Percentiles rank a stretch among this genome's conserved stretches.
Evolutionary conservation across 2,329 filamentous ascomycete species (phyloP).

Genomic region (Nothophoma quercina): DNA sequence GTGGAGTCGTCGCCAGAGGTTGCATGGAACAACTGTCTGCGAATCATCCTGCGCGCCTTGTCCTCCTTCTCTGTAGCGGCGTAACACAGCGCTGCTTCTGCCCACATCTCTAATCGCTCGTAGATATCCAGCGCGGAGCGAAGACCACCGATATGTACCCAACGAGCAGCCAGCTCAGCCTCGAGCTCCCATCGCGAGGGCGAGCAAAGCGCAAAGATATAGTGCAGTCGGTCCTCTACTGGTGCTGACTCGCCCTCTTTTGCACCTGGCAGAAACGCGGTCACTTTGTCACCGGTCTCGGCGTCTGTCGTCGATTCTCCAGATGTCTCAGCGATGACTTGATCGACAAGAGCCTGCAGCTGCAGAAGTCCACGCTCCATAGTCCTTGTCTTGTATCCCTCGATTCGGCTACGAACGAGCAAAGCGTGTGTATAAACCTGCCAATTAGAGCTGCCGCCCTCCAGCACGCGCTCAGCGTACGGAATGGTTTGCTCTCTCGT

Average conservation of each 20-base stretch:
- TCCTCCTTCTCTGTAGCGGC: constrained; percentile 81
- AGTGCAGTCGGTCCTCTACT: constrained; percentile 76
- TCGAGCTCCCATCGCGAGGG: constrained; percentile 94
- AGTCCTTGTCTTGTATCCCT: constrained; percentile 85
- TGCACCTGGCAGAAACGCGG: constrained; percentile 81
- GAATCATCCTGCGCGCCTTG: constrained; percentile 78
- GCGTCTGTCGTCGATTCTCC: constrained; percentile 35
- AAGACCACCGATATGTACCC: constrained; percentile 86
- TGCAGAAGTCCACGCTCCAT: constrained; percentile 90
- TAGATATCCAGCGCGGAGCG: constrained; percentile 95
- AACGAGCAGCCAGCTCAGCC: constrained; percentile 89
- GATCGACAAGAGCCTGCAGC: constrained; percentile 92
- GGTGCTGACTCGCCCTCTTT: constrained; percentile 80
- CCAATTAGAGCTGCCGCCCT: constrained; percentile 94
- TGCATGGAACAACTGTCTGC: constrained; percentile 78
- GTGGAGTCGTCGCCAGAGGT: constrained; percentile 55
- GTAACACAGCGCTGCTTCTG: constrained; percentile 90
- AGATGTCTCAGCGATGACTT: constrained; percentile 86
- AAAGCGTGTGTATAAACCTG: constrained; percentile 96
- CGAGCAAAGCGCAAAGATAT: constrained; percentile 82
- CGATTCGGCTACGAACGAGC: constrained; percentile 86
- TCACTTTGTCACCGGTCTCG: constrained; percentile 58
- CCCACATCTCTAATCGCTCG: constrained; percentile 90
- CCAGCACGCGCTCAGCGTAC: constrained; percentile 86
- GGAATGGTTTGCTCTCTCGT: constrained; percentile 94